These are phyloP conservation scores for Thyridium curvatum DNA, from an alignment of 2,329 filamentous ascomycete species.

Conservation along the genomic window DNA sequence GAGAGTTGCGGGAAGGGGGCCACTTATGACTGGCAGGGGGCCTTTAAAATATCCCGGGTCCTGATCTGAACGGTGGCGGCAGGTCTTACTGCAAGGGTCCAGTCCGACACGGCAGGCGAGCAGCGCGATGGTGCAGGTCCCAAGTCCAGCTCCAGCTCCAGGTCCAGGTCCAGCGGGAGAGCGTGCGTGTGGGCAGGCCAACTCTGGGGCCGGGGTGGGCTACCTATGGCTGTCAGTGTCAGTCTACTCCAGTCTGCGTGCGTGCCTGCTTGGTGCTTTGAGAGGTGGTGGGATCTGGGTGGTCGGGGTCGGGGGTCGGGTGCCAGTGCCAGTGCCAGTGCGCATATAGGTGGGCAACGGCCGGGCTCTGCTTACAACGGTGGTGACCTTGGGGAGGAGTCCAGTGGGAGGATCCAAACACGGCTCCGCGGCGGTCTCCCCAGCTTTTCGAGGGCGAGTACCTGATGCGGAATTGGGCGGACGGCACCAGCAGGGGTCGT, in stretches of 20 bases:
- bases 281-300: no score
- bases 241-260: no score
- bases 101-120: constrained; percentile 1
- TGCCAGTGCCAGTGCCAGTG: not conserved
- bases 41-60: constrained; percentile 14
- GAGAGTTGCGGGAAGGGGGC: constrained; percentile 11
- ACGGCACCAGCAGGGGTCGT: constrained; percentile 1
- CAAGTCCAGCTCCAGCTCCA: no score
- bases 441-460: constrained; percentile 2
- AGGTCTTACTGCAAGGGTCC: constrained; percentile 12
- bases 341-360: no score
- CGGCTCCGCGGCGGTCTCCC: constrained; percentile 1
- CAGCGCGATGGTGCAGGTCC: not conserved
- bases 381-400: not conserved
- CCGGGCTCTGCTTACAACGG: no score
- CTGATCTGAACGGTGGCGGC: constrained; percentile 10
- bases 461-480: not conserved
- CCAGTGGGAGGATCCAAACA: not conserved
- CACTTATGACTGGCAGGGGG: constrained; percentile 12
- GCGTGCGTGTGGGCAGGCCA: no score
- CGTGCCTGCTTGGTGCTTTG: no score
- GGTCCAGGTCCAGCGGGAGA: no score
- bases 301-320: no score
- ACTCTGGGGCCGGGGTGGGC: no score
- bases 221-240: not conserved